Percentiles rank a stretch among this genome's conserved stretches.
Conservation (phyloP, 1,284 basidiomycete genomes). For the Tylopilus sp. region DNA sequence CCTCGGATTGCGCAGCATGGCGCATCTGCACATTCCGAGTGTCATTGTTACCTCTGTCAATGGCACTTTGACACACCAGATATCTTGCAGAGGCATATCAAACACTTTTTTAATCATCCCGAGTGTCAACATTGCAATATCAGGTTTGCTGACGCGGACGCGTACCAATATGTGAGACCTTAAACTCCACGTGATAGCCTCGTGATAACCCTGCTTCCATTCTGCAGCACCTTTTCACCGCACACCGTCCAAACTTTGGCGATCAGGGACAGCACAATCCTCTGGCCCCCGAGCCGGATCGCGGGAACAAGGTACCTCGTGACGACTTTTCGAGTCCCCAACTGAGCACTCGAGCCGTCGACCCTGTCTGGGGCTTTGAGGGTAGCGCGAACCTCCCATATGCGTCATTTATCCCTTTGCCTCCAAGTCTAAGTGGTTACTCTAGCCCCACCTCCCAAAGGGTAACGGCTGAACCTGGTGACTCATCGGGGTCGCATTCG, state of each 20-base stretch:
- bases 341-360: slow-evolving; percentile 12
- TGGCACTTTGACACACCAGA: slow-evolving; percentile 34
- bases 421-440: slow-evolving; percentile 30
- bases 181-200: neutral
- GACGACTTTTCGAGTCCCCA: slow-evolving; percentile 9
- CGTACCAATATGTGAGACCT: slow-evolving; percentile 32
- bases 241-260: slow-evolving; percentile 24
- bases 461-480: slow-evolving; percentile 10
- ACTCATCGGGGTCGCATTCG: slow-evolving; percentile 25
- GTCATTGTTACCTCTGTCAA: slow-evolving; percentile 32
- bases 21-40: slow-evolving; percentile 30
- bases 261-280: slow-evolving; percentile 5
- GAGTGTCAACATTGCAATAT: slow-evolving; percentile 26
- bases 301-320: slow-evolving; percentile 1
- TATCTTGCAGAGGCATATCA: slow-evolving; percentile 31
- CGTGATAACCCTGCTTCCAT: slow-evolving; percentile 2
- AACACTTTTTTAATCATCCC: slow-evolving; percentile 33
- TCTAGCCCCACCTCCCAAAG: slow-evolving; percentile 32
- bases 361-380: slow-evolving; percentile 31
- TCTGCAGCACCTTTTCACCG: slow-evolving; percentile 27
- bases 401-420: slow-evolving; percentile 31
- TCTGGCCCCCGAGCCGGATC: neutral
- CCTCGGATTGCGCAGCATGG: slow-evolving; percentile 24
- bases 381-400: slow-evolving; percentile 22
- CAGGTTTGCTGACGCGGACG: slow-evolving; percentile 30